phyloP scores from a whole-genome alignment of 257 asterid genomes.

The Solanum gandarillasii region DNA sequence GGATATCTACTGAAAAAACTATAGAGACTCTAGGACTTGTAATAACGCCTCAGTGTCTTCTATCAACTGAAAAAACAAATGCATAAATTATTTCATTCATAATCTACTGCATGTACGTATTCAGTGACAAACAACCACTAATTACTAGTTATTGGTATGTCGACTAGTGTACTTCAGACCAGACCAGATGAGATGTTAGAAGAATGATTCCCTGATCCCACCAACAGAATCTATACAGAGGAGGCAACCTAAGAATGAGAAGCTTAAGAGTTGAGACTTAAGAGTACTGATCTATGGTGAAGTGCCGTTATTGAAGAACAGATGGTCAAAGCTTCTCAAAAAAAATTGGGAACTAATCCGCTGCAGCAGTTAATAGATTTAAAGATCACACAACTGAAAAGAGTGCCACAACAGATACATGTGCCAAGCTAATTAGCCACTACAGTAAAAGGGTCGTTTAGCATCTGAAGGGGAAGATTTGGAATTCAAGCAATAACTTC shows the following conservation, averaged over 20 bases:
- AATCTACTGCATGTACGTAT: background rate
- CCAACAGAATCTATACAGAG: background rate
- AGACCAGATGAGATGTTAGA: background rate
- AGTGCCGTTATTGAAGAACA: background rate
- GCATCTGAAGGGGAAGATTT: background rate
- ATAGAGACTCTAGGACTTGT: background rate
- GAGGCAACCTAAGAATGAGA: background rate
- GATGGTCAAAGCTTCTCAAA: background rate
- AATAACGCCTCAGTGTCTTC: background rate
- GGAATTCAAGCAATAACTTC: background rate
- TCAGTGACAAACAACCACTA: background rate
- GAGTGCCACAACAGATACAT: background rate
- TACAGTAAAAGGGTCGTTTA: background rate
- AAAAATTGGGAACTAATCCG: background rate
- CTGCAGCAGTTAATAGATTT: background rate
- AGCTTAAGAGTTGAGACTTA: background rate
- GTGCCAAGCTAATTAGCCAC: background rate
- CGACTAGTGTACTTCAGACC: background rate
- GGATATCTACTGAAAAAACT: background rate
- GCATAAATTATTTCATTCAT: background rate
- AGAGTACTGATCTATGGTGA: background rate
- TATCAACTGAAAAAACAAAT: background rate
- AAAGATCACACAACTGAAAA: background rate
- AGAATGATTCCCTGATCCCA: background rate
- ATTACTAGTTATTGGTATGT: background rate